Evolutionary conservation across 768 basidiomycete species (phyloP).

Genomic region (Guyanaporus albipodus): DNA sequence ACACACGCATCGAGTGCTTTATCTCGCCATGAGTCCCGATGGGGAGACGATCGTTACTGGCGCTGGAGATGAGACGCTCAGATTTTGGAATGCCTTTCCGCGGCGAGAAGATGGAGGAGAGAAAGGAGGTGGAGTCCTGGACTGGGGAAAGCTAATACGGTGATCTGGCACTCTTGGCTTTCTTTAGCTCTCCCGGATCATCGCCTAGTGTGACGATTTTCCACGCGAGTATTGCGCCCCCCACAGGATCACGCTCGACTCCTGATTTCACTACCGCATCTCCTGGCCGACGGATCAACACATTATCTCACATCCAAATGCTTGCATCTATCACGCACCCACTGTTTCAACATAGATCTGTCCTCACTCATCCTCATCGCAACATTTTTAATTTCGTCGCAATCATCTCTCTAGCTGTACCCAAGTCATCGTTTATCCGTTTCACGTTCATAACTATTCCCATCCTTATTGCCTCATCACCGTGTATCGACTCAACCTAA

Average conservation of each 20-base stretch:
- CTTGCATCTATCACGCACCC: constrained; percentile 23
- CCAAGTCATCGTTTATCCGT: neutral
- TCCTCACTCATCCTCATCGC: constrained; percentile 16
- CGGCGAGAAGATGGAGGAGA: constrained; percentile 48
- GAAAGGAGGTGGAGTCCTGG: constrained; percentile 39
- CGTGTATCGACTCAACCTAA: constrained; percentile 24
- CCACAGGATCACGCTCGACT: neutral
- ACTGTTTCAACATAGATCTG: constrained; percentile 22
- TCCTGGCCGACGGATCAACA: constrained; percentile 9
- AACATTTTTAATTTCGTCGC: constrained; percentile 13
- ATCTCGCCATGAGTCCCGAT: constrained; percentile 96
- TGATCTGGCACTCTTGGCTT: constrained; percentile 17
- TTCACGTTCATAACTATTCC: constrained; percentile 26
- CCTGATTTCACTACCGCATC: constrained; percentile 3
- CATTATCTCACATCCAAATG: constrained; percentile 24
- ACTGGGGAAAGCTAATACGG: constrained; percentile 51
- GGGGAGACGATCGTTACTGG: constrained; percentile 98
- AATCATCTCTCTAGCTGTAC: constrained; percentile 12
- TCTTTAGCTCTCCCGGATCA: neutral
- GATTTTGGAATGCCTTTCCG: constrained; percentile 99
- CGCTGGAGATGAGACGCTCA: constrained; percentile 93
- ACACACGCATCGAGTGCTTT: constrained; percentile 91
- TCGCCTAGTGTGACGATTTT: neutral
- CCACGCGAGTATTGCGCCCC: constrained; percentile 3
- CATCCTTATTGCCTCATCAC: constrained; percentile 25